phyloP scores from a whole-genome alignment of 2,329 filamentous ascomycete species.

The Colletotrichum sp. region DNA sequence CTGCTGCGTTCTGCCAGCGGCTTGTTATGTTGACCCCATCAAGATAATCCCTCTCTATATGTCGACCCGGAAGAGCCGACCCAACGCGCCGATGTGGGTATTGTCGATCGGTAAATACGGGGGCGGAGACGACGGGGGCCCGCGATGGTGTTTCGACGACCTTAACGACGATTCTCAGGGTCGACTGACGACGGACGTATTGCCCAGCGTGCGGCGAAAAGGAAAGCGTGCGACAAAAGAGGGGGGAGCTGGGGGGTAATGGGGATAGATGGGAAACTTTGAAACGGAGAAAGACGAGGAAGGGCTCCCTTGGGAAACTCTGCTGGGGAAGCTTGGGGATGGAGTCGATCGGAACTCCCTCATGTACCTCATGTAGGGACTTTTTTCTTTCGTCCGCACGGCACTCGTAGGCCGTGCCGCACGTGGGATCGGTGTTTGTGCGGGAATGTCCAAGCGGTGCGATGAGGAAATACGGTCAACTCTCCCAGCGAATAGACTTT shows the following conservation, averaged over 20 bases:
- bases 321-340: not conserved
- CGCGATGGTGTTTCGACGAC: not conserved
- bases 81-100: not conserved
- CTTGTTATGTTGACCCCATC: not conserved
- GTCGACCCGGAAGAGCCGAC: not conserved
- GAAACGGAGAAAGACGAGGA: not conserved
- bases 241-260: not conserved
- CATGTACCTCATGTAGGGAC: not conserved
- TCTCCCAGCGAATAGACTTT: not conserved
- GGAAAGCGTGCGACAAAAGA: not conserved
- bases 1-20: not conserved
- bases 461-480: not conserved
- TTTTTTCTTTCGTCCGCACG: not conserved
- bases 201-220: not conserved
- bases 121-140: not conserved
- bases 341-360: not conserved
- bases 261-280: not conserved
- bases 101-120: not conserved
- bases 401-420: not conserved
- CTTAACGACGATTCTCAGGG: not conserved
- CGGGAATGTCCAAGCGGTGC: not conserved
- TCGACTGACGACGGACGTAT: not conserved
- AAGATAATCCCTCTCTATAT: not conserved
- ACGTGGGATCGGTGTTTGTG: not conserved
- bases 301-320: not conserved